Conservation (phyloP, 352 stramenopile genomes). For the Globisporangium irregulare region DNA sequence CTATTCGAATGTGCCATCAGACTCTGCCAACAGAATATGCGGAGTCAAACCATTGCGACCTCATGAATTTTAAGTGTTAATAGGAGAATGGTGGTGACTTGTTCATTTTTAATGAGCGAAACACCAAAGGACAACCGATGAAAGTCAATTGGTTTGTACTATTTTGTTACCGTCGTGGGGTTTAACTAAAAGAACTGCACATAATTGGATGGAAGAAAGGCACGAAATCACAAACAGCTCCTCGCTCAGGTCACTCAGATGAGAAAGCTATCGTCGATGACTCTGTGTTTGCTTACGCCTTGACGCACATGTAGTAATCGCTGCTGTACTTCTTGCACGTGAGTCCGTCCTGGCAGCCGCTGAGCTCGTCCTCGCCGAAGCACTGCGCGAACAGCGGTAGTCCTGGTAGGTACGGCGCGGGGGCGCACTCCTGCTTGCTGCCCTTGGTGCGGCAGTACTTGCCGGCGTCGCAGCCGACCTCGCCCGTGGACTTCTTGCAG, state of each 20-base stretch:
- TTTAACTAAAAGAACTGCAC: background rate
- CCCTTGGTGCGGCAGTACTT: slow-evolving; percentile 59
- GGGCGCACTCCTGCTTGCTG: slow-evolving; percentile 43
- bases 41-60: background rate
- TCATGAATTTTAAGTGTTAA: background rate
- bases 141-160: background rate
- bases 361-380: slow-evolving; percentile 5
- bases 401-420: slow-evolving; percentile 39
- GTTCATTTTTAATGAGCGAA: too few relatives aligned
- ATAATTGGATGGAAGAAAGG: background rate
- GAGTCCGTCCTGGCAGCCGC: slow-evolving; percentile 28
- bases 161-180: background rate
- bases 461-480: slow-evolving; percentile 36
- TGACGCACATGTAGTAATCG: slow-evolving; percentile 41
- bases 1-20: background rate
- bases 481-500: slow-evolving; percentile 39
- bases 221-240: background rate
- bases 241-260: too few relatives aligned
- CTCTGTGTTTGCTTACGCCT: background rate
- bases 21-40: background rate
- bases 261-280: background rate
- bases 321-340: slow-evolving; percentile 36
- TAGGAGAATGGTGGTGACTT: background rate
- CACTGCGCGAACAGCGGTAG: slow-evolving; percentile 46
- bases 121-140: too few relatives aligned